Conservation (phyloP, 352 stramenopile species). For the Pythium pyrilobum region DNA sequence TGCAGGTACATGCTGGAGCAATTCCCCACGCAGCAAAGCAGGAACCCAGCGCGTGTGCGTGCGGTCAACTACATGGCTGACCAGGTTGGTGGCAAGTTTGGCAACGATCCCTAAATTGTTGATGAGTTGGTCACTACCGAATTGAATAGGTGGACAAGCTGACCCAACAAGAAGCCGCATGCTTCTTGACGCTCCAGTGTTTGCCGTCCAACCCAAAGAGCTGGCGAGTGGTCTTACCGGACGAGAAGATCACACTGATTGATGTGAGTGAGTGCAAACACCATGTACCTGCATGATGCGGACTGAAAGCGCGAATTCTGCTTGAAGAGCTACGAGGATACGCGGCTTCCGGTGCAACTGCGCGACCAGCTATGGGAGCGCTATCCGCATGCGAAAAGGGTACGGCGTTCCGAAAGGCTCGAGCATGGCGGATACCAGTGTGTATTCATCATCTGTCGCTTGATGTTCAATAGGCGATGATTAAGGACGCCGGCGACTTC, state of each 20-base stretch:
- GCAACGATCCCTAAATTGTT: background rate
- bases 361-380: slow-evolving; percentile 38
- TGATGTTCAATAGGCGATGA: slow-evolving; percentile 33
- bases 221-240: slow-evolving; percentile 38
- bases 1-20: slow-evolving; percentile 47
- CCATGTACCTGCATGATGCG: background rate
- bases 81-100: slow-evolving; percentile 26
- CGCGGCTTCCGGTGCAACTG: slow-evolving; percentile 31
- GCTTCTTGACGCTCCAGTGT: slow-evolving; percentile 54
- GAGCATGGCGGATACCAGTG: background rate
- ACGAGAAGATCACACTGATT: slow-evolving; percentile 58
- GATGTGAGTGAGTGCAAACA: slow-evolving; percentile 27
- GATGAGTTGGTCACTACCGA: no score
- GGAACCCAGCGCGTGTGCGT: slow-evolving; percentile 22
- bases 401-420: slow-evolving; percentile 7
- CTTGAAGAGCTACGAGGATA: slow-evolving; percentile 56
- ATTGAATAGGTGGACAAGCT: slow-evolving; percentile 30
- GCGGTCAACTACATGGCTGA: slow-evolving; percentile 66
- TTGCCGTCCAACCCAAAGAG: slow-evolving; percentile 38
- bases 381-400: slow-evolving; percentile 49
- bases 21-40: slow-evolving; percentile 32
- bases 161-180: slow-evolving; percentile 63
- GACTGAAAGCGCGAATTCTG: no score
- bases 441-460: background rate
- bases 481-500: slow-evolving; percentile 63